These are phyloP conservation scores for Syncephalastrum sp. DNA, from an alignment of 371 early-diverging fungal species.

Conservation along the genomic window DNA sequence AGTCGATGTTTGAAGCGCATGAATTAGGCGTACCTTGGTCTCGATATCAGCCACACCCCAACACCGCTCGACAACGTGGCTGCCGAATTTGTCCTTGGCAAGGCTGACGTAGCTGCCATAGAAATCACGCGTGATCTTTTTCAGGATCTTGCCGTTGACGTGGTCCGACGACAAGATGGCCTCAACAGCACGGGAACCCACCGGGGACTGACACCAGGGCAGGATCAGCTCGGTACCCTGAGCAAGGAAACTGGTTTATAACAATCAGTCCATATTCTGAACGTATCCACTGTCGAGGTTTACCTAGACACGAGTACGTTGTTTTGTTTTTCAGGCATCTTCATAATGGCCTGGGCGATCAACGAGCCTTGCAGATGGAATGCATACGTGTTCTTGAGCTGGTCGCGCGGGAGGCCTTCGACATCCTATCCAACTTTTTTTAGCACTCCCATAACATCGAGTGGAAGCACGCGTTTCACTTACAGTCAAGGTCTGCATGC, in stretches of 20 bases:
- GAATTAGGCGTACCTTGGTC: constrained; percentile 44
- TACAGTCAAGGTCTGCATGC: constrained; percentile 56
- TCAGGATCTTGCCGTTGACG: constrained; percentile 61
- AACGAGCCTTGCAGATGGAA: constrained; percentile 75
- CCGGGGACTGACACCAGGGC: constrained; percentile 67
- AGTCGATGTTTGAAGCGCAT: not conserved
- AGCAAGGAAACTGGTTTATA: constrained; percentile 46
- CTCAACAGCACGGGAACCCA: constrained; percentile 76
- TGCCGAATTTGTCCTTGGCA: constrained; percentile 76
- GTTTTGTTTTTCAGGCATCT: constrained; percentile 63
- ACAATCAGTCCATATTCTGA: constrained; percentile 4
- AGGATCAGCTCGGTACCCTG: constrained; percentile 49
- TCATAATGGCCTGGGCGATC: constrained; percentile 67
- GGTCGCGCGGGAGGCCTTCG: too few species aligned
- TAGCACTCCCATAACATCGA: not conserved
- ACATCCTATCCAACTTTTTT: too few species aligned
- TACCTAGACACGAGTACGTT: constrained; percentile 57
- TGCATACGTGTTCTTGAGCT: constrained; percentile 17
- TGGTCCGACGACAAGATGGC: constrained; percentile 58
- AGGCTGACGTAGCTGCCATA: constrained; percentile 56
- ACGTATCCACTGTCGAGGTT: not conserved
- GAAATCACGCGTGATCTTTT: constrained; percentile 63
- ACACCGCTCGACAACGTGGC: constrained; percentile 76
- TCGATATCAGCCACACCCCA: constrained; percentile 79
- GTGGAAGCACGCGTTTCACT: constrained; percentile 7